Conservation (phyloP, 257 asterid species). For the Catharanthus roseus region DNA sequence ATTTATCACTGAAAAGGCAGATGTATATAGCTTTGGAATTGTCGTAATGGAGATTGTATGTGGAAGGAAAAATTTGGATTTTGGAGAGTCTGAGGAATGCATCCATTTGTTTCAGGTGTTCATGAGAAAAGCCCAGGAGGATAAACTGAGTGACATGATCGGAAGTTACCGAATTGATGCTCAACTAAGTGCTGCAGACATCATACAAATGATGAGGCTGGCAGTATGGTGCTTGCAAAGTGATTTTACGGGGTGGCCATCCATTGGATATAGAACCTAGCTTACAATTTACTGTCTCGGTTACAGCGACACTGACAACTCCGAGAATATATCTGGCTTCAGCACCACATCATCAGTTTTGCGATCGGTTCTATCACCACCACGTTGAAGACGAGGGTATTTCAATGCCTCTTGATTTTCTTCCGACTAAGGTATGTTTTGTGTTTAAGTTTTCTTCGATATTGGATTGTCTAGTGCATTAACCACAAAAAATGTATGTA, state of each 20-base stretch:
- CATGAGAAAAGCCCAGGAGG: neutral
- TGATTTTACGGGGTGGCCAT: constrained; percentile 8
- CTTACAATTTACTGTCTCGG: neutral
- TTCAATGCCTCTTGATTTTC: neutral
- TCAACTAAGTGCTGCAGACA: neutral
- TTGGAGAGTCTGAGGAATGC: too few relatives aligned
- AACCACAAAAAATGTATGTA: too few relatives aligned
- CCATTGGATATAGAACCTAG: constrained; percentile 3
- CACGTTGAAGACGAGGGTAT: neutral
- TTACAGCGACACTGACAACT: too few relatives aligned
- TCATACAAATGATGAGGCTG: neutral
- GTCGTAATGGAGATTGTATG: too few relatives aligned
- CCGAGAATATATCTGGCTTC: too few relatives aligned
- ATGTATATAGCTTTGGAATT: too few relatives aligned
- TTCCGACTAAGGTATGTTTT: neutral
- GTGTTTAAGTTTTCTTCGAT: neutral
- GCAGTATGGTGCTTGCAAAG: constrained; percentile 6
- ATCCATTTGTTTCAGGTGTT: constrained; percentile 6
- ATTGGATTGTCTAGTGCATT: neutral
- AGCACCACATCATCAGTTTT: neutral
- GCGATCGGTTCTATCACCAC: constrained; percentile 1
- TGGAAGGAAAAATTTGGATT: too few relatives aligned
- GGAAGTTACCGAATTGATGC: neutral
- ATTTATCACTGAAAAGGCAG: too few relatives aligned
- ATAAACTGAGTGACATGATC: constrained; percentile 1